phyloP scores from a whole-genome alignment of 805 yeast genomes.

The Metschnikowia borealis region DNA sequence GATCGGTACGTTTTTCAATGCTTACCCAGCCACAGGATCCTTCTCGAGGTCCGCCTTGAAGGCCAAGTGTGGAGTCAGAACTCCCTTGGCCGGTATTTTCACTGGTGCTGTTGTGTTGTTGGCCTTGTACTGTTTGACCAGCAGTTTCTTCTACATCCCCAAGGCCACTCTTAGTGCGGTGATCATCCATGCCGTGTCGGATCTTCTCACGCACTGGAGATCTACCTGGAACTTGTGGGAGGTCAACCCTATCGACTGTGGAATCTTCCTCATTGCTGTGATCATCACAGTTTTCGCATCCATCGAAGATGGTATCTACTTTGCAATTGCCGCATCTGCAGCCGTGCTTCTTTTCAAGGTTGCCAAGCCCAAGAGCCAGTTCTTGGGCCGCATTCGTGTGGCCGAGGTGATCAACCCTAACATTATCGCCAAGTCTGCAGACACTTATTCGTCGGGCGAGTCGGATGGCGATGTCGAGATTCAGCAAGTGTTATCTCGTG shows the following conservation, averaged over 20 bases:
- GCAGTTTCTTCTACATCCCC: constrained; percentile 84
- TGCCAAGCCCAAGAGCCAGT: constrained; percentile 77
- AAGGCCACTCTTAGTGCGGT: constrained; percentile 83
- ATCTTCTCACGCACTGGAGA: constrained; percentile 67
- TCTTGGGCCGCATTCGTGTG: constrained; percentile 73
- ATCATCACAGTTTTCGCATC: constrained; percentile 71
- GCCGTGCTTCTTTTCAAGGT: constrained; percentile 70
- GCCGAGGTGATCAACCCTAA: constrained; percentile 68
- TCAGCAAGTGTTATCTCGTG: constrained; percentile 39
- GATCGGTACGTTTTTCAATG: constrained; percentile 86
- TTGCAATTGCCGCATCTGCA: constrained; percentile 80
- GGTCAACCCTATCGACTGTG: constrained; percentile 68
- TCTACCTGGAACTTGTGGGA: constrained; percentile 68
- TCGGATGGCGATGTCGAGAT: constrained; percentile 33
- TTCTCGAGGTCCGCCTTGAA: constrained; percentile 92
- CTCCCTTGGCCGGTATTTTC: constrained; percentile 88
- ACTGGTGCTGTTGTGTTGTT: constrained; percentile 86
- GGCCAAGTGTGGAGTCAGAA: constrained; percentile 91
- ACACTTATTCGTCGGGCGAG: constrained; percentile 19
- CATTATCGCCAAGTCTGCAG: constrained; percentile 28
- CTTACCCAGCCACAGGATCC: constrained; percentile 95
- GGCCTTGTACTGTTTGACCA: constrained; percentile 80
- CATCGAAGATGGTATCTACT: constrained; percentile 87
- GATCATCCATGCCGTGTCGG: constrained; percentile 90
- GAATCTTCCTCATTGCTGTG: constrained; percentile 69